phyloP scores from a whole-genome alignment of 768 basidiomycete genomes.

The Rhizopogon rudus region DNA sequence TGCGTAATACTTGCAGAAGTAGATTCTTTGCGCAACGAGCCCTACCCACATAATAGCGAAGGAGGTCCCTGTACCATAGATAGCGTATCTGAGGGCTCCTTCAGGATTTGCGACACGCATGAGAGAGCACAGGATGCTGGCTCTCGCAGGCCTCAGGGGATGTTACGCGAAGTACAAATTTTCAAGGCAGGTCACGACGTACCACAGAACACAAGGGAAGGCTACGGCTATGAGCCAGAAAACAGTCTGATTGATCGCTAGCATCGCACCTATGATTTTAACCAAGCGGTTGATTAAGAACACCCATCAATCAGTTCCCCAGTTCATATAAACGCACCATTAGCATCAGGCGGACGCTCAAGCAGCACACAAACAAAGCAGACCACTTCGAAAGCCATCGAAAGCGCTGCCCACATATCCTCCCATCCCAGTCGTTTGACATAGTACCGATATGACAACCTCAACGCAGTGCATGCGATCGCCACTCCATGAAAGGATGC shows the following conservation, averaged over 20 bases:
- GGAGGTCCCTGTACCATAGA: conserved; percentile 3
- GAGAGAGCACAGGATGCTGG: conserved; percentile 20
- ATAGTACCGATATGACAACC: conserved; percentile 16
- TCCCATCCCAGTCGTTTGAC: conserved; percentile 24
- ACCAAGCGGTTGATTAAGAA: background rate
- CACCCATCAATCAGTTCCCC: background rate
- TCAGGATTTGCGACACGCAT: conserved; percentile 12
- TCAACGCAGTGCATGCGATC: conserved; percentile 17
- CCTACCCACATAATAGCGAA: conserved; percentile 22
- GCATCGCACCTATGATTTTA: background rate
- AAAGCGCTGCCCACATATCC: conserved; percentile 19
- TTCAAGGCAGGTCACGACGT: background rate
- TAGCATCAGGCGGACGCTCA: background rate
- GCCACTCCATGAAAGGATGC: conserved; percentile 14
- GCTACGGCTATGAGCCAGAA: conserved; percentile 14
- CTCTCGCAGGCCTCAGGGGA: conserved; percentile 16
- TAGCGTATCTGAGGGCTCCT: conserved; percentile 3
- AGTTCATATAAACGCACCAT: background rate
- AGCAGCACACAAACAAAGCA: conserved; percentile 10
- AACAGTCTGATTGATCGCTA: background rate
- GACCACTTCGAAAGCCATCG: conserved; percentile 11
- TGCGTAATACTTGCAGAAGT: conserved; percentile 1
- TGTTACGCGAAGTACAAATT: background rate
- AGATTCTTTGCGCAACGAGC: conserved; percentile 10
- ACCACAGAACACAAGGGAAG: conserved; percentile 19